Conservation (phyloP, 1,284 basidiomycete genomes). For the Heliocybe sulcata region DNA sequence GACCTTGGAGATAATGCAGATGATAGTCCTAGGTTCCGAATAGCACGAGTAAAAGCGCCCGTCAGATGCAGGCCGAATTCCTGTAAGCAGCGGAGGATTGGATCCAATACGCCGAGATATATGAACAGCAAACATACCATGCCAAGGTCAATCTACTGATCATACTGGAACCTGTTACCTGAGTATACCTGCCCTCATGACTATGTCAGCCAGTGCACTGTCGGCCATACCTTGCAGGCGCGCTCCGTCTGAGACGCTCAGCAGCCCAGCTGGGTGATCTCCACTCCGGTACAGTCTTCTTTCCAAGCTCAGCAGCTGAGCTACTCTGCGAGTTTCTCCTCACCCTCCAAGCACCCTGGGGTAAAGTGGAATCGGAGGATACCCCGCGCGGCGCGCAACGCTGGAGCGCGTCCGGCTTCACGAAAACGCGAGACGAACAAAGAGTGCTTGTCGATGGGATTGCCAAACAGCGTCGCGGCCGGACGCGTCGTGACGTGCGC, state of each 20-base stretch:
- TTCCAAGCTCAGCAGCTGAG: background rate
- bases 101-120: no score
- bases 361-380: background rate
- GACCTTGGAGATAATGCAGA: background rate
- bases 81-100: no score
- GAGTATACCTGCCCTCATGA: no score
- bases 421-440: background rate
- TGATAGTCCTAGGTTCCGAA: background rate
- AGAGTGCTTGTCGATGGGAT: background rate
- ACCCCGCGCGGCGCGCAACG: background rate
- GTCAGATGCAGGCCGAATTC: no score
- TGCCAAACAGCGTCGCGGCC: background rate
- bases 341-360: background rate
- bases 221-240: background rate
- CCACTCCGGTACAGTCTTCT: background rate
- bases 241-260: no score
- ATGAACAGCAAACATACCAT: no score
- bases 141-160: no score
- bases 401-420: background rate
- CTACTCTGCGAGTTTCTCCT: background rate
- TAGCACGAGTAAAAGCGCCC: no score
- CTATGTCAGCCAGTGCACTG: no score
- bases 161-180: no score
- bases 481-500: background rate
- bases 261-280: no score